phyloP scores from a whole-genome alignment of 139 green algal species.

The Chlorella sp. region DNA sequence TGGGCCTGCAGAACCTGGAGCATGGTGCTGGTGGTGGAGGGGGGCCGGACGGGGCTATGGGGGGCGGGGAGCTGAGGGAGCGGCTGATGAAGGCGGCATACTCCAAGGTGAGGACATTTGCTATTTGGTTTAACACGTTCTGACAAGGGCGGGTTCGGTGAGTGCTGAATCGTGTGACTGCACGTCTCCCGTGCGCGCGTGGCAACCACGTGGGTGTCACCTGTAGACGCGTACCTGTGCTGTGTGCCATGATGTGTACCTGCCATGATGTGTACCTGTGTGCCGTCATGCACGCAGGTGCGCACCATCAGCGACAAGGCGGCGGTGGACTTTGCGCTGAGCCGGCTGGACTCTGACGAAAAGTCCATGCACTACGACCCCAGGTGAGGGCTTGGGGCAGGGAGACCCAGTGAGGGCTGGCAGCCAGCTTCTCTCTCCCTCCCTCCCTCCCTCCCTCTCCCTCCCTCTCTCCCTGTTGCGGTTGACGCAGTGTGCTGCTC shows the following conservation, averaged over 20 bases:
- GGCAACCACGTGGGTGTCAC: neutral
- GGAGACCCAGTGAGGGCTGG: no score
- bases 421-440: no score
- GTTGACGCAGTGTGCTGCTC: no score
- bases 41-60: neutral
- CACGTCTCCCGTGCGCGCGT: neutral
- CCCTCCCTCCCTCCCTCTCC: no score
- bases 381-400: slow-evolving; percentile 15
- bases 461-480: no score
- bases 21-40: no score
- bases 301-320: slow-evolving; percentile 45
- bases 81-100: slow-evolving; percentile 33
- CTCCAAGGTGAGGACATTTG: slow-evolving; percentile 15
- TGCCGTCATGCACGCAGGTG: slow-evolving; percentile 5
- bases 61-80: slow-evolving; percentile 1
- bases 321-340: slow-evolving; percentile 48
- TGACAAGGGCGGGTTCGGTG: neutral
- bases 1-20: no score
- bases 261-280: neutral
- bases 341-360: slow-evolving; percentile 28
- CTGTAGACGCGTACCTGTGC: neutral
- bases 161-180: no score
- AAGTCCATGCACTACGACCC: slow-evolving; percentile 44
- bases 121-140: neutral
- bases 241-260: neutral